Conservation (phyloP, 495 filamentous ascomycete species). For the Zalerion maritima region DNA sequence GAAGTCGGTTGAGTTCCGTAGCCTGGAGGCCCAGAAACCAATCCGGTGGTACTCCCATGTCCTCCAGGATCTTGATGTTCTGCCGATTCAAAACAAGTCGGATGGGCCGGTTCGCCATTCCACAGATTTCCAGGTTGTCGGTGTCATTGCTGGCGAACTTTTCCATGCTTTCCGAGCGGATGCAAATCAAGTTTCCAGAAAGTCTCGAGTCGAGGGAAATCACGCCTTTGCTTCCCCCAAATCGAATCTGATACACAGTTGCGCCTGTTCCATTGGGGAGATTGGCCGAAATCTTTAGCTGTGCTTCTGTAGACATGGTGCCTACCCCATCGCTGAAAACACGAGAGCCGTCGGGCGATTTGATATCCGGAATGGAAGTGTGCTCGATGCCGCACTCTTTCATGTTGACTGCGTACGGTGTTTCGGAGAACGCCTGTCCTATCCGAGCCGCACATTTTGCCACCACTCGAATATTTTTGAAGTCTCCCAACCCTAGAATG, state of each 20-base stretch:
- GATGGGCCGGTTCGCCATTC: slow-evolving; percentile 45
- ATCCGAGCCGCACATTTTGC: slow-evolving; percentile 70
- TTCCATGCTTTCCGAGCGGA: slow-evolving; percentile 55
- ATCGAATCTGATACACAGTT: slow-evolving; percentile 58
- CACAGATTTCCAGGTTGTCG: slow-evolving; percentile 59
- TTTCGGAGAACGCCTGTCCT: slow-evolving; percentile 74
- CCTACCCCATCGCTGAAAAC: slow-evolving; percentile 71
- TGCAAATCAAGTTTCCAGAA: slow-evolving; percentile 32
- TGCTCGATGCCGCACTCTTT: slow-evolving; percentile 18
- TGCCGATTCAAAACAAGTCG: slow-evolving; percentile 59
- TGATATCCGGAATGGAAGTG: slow-evolving; percentile 26
- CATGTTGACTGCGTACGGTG: slow-evolving; percentile 36
- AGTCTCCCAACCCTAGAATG: slow-evolving; percentile 50
- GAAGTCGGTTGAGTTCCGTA: slow-evolving; percentile 39
- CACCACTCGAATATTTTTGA: slow-evolving; percentile 45
- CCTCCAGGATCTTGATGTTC: slow-evolving; percentile 72
- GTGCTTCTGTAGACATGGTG: slow-evolving; percentile 44
- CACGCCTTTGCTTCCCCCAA: slow-evolving; percentile 58
- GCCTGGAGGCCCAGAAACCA: slow-evolving; percentile 50
- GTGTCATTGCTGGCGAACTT: slow-evolving; percentile 50
- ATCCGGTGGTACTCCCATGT: slow-evolving; percentile 35
- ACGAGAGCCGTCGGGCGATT: slow-evolving; percentile 20
- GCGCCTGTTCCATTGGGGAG: slow-evolving; percentile 31
- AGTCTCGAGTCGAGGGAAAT: slow-evolving; percentile 49
- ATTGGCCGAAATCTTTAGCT: slow-evolving; percentile 35